Conservation (phyloP, 768 basidiomycete species). For the Termitomyces sp. region DNA sequence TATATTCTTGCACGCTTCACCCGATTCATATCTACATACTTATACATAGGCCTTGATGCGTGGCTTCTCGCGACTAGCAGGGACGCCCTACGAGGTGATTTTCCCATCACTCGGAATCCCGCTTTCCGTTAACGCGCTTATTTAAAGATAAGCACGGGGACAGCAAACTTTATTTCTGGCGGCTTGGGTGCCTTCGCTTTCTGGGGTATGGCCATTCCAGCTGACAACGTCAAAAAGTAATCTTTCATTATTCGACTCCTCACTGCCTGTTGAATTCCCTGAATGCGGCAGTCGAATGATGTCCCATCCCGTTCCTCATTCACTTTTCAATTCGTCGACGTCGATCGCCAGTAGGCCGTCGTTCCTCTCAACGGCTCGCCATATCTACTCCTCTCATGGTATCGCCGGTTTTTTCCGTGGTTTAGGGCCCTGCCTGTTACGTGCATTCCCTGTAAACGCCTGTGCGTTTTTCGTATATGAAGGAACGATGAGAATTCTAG, state of each 20-base stretch:
- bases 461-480: constrained; percentile 80
- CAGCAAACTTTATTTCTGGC: constrained; percentile 64
- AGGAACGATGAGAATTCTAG: constrained; percentile 59
- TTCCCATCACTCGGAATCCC: background rate
- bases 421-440: constrained; percentile 60
- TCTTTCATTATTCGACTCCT: constrained; percentile 11
- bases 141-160: constrained; percentile 53
- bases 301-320: constrained; percentile 47
- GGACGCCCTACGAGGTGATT: constrained; percentile 58
- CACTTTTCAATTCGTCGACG: constrained; percentile 32
- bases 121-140: background rate
- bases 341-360: constrained; percentile 35
- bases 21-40: constrained; percentile 6
- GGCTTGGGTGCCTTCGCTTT: constrained; percentile 60
- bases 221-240: constrained; percentile 84
- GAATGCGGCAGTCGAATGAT: constrained; percentile 54
- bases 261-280: constrained; percentile 10
- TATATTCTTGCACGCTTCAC: constrained; percentile 10
- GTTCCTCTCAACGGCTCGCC: constrained; percentile 44
- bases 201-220: constrained; percentile 68
- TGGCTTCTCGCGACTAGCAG: constrained; percentile 47
- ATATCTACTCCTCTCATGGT: constrained; percentile 53
- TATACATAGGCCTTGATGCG: constrained; percentile 61
- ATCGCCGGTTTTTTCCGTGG: constrained; percentile 61
- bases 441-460: constrained; percentile 79